Evolutionary conservation across 345 rosid species (phyloP), one percentile per base, ranked within the genome.

Genomic region (Mangifera indica): DNA sequence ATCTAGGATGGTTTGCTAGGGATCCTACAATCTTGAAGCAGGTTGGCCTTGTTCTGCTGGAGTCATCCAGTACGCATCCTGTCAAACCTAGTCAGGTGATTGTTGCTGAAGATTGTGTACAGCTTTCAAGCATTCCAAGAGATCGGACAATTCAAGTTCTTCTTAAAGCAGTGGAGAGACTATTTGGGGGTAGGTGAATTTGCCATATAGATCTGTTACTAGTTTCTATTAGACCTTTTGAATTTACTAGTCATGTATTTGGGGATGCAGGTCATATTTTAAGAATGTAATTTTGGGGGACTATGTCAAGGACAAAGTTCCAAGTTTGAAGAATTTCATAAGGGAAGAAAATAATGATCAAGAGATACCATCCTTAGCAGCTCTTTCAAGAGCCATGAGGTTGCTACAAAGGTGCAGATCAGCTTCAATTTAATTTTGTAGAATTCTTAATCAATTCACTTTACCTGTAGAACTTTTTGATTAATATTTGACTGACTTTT

Each of bases 1-100:
- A 21, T 72, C 8, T 80, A 94, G 98, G 97, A 73, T 94, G 97
- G 97, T 92, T 94, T 87, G 93, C 98, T 65, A 66, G 90, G 79
- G 91, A 91, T 67, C 90, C 97, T 22, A 62, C 63, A 59, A 82
- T 81, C 78, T 79, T 94, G 75, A 92, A 81, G 75, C 77, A 67
- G 6, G 90, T 94, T 51, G 97, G 98, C 10, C 78, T 51, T 6
- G 79, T 84, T 69, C 89, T 94, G 13, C 82, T 94, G 54, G 80
- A 81, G 80, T 80, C 80, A 55, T 81, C 88, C 74, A 73, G 60
- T 24, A 44, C 61, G 21, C 67, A 72, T 75, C 64, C 48, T 24
- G 70, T 21, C 34, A 76, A 49, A 75, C 93, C 90, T 37, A 81
- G 73, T 67, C 88, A 81, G 65, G 20, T 92, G 54, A 78, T 92